Evolutionary conservation across 768 basidiomycete species (phyloP).

Genomic region (Podaxis sp.): DNA sequence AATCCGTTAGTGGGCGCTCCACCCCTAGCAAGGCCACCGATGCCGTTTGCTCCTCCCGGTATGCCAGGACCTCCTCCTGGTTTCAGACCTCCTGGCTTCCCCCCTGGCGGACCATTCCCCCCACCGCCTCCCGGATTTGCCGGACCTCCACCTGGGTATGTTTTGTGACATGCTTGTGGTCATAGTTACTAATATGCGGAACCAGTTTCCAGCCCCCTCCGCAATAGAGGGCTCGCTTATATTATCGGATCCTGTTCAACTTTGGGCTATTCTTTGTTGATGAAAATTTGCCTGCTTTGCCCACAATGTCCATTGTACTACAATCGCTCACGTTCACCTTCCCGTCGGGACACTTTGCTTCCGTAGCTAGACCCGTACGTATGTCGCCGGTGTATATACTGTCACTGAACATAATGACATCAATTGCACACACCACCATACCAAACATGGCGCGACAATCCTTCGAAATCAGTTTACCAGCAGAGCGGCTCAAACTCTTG

Average conservation of each 20-base stretch:
- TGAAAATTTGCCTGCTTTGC: not conserved
- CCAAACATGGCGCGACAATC: not conserved
- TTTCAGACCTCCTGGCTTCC: constrained; percentile 83
- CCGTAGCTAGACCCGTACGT: constrained; percentile 4
- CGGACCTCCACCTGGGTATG: constrained; percentile 84
- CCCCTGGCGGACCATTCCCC: constrained; percentile 76
- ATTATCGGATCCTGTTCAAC: constrained; percentile 11
- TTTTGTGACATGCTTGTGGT: not conserved
- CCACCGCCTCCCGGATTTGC: constrained; percentile 82
- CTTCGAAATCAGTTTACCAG: not conserved
- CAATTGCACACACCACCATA: not conserved
- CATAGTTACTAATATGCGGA: constrained; percentile 21
- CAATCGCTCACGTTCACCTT: not conserved
- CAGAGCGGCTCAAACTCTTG: not conserved
- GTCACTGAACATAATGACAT: not conserved
- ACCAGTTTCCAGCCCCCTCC: constrained; percentile 54
- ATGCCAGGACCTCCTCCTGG: constrained; percentile 88
- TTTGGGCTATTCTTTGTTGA: not conserved
- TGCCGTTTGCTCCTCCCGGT: constrained; percentile 67
- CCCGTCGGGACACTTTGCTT: not conserved
- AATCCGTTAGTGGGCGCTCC: constrained; percentile 55
- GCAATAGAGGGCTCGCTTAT: constrained; percentile 27
- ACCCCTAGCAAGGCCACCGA: constrained; percentile 65
- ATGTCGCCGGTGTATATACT: constrained; percentile 10
- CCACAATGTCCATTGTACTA: constrained; percentile 1